A percentile compares a stretch with the other conserved stretches of the same genome.
These are phyloP conservation scores for Staphylotrichum tortipilum DNA, from an alignment of 495 filamentous ascomycete species.

Conservation along the genomic window DNA sequence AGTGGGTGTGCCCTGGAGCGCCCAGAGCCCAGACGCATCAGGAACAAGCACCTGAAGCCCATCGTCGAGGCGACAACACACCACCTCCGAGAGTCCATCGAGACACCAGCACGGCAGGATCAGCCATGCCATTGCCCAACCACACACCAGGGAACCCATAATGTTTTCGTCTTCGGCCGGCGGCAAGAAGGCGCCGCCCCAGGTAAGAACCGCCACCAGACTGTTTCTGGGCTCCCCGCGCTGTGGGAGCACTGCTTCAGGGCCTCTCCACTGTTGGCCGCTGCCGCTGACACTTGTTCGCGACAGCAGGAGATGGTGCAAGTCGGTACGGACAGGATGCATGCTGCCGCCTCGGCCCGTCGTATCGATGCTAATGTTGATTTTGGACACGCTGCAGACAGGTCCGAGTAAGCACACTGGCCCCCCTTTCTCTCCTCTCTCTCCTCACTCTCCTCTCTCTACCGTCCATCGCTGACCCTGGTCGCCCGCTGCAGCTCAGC, in stretches of 20 bases:
- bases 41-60: not conserved
- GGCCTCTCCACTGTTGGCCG: not conserved
- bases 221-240: constrained; percentile 10
- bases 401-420: constrained; percentile 58
- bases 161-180: constrained; percentile 51
- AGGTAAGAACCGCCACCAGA: constrained; percentile 46
- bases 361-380: constrained; percentile 23
- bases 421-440: no score
- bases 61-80: no score
- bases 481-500: constrained; percentile 52
- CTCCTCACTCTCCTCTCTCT: not conserved
- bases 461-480: not conserved
- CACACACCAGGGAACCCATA: constrained; percentile 12
- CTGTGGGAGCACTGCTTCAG: no score
- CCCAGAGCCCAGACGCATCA: no score
- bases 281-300: constrained; percentile 25
- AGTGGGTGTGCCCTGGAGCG: no score
- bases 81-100: no score
- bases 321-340: constrained; percentile 60
- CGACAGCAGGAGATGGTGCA: constrained; percentile 88
- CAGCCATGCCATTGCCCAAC: constrained; percentile 20
- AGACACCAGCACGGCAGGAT: not conserved
- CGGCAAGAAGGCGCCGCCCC: constrained; percentile 62
- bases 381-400: constrained; percentile 35
- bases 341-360: not conserved